Base-by-base conservation (phyloP, 441 rosid species). In the Croton setiger region DNA sequence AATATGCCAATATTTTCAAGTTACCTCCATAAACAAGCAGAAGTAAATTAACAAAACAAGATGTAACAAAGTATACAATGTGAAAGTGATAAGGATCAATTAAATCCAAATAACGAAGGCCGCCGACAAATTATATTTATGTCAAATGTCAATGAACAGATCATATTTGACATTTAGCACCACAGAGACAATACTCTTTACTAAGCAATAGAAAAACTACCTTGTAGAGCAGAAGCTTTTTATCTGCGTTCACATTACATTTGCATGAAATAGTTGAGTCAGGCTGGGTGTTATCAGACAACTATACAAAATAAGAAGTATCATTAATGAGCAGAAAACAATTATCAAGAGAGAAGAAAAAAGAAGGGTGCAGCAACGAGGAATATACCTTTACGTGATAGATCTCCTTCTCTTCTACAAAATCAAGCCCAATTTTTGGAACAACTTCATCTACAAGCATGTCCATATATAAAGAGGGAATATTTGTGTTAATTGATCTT, bases 351-450 rank as follows among this genome's bases (percentile, higher is more conserved):
- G 23, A 3, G 27, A 27, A 27, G 20, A 14, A 62, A 5, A 63
- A 41, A 62, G 31, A 60, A 41, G 37, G 8, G 62, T 71, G 37
- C 23, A 58, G 54, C 12, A 8, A 44, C 31, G 49, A 39, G 53
- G 51, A 18, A 5, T 69, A 5, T 69, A 89, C 93, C 86, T 78
- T 85, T 54, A 90, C 82, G 41, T 75, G 79, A 80, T 79, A 92
- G 72, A 78, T 48, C 44, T 88, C 91, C 69, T 84, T 88, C 74
- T 80, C 70, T 58, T 73, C 81, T 71, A 70, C 76, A 60, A 66
- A 80, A 78, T 63, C 72, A 65, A 85, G 56, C 63, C 85, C 88
- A 54, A 92, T 65, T 44, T 74, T 73, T 4, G 80, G 81, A 49
- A 77, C 80, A 47, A 74, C 85, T 71, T 49, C 75, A 75, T 63